Conservation (phyloP, 768 basidiomycete genomes). For the Russula sp. region DNA sequence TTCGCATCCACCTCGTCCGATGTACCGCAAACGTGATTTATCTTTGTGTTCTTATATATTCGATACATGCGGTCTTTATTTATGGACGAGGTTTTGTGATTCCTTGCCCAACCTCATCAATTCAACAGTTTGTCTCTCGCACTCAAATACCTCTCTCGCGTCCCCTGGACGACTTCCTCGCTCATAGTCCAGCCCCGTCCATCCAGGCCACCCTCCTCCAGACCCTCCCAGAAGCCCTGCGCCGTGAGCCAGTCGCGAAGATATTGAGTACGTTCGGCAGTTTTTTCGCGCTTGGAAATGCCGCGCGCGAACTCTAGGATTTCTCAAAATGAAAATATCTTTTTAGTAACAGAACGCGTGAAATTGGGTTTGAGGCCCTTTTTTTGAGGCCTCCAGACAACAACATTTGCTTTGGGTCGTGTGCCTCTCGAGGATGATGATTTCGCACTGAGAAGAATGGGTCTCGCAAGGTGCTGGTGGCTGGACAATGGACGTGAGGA, state of each 20-base stretch:
- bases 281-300: no score
- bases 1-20: background rate
- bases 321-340: no score
- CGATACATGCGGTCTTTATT: background rate
- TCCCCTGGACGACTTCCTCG: constrained; percentile 68
- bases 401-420: no score
- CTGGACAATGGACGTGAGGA: no score
- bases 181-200: constrained; percentile 76
- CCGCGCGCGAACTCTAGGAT: no score
- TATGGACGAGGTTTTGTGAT: background rate
- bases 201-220: constrained; percentile 64
- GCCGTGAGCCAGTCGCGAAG: constrained; percentile 81
- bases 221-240: constrained; percentile 65
- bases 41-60: background rate
- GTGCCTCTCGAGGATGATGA: no score
- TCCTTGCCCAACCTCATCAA: background rate
- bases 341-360: no score
- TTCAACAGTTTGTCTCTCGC: constrained; percentile 49
- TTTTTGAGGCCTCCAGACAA: no score
- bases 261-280: no score
- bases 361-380: no score
- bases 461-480: no score
- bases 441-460: no score
- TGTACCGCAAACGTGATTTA: constrained; percentile 1
- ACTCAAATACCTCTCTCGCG: constrained; percentile 71